Evolutionary conservation across 768 basidiomycete genomes (phyloP).

Genomic region (Cantharellus anzutake): DNA sequence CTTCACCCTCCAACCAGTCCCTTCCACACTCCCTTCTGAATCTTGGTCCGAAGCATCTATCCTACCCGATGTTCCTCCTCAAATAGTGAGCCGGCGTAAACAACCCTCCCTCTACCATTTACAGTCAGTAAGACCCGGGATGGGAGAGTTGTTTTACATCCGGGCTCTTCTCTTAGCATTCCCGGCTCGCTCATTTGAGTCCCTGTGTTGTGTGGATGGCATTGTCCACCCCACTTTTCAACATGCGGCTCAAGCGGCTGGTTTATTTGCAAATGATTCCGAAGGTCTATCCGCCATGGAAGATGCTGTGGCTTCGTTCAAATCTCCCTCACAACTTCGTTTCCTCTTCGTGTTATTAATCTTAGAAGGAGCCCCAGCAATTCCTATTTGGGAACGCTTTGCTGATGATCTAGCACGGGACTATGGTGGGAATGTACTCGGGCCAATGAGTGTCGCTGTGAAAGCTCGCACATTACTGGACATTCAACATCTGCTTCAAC

Average conservation of each 20-base stretch:
- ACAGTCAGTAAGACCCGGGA: conserved; percentile 10
- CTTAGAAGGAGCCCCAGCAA: neutral
- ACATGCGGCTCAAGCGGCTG: conserved; percentile 12
- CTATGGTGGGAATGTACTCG: neutral
- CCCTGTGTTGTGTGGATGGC: conserved; percentile 13
- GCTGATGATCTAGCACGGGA: neutral
- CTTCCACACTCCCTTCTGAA: too few species aligned
- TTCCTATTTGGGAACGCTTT: neutral
- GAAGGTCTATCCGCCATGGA: conserved; percentile 17
- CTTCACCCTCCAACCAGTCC: too few species aligned
- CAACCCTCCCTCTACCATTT: neutral
- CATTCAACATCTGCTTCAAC: neutral
- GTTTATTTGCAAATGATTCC: conserved; percentile 13
- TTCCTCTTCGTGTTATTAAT: conserved; percentile 20
- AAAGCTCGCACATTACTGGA: neutral
- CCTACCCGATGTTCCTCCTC: neutral
- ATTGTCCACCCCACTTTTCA: conserved; percentile 11
- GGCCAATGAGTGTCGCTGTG: neutral
- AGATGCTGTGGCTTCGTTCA: conserved; percentile 18
- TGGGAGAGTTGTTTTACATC: conserved; percentile 21
- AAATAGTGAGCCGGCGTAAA: neutral
- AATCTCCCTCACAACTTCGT: conserved; percentile 21
- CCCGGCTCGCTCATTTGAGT: conserved; percentile 10
- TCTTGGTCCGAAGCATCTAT: neutral
- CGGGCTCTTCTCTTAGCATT: conserved; percentile 13